phyloP scores from a whole-genome alignment of 2,329 filamentous ascomycete genomes.

The Verticillium zaregamsianum region DNA sequence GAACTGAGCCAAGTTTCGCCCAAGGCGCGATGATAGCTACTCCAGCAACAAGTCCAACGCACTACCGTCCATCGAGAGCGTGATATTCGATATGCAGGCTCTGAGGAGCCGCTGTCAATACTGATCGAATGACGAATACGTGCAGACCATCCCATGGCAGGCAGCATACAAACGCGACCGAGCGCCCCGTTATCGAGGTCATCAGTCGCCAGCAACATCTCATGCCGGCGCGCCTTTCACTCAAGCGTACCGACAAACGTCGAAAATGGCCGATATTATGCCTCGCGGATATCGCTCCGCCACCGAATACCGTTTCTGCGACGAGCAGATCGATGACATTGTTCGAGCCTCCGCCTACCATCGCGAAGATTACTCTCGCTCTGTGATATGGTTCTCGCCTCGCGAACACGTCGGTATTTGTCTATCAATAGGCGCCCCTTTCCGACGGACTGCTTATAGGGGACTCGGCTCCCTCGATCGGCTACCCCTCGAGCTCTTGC shows the following conservation, averaged over 20 bases:
- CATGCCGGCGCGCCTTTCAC: background rate
- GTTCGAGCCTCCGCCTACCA: constrained; percentile 21
- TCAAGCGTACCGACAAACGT: background rate
- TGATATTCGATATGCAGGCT: constrained; percentile 28
- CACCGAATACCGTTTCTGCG: constrained; percentile 15
- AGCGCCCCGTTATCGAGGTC: constrained; percentile 1
- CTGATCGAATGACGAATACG: background rate
- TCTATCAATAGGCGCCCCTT: constrained; percentile 22
- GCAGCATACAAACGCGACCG: background rate
- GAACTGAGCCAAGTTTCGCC: too few relatives aligned
- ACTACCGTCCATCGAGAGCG: background rate
- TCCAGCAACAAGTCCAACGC: too few relatives aligned
- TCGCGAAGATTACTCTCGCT: constrained; percentile 20
- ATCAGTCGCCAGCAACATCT: background rate
- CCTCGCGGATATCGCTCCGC: constrained; percentile 33
- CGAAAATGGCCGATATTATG: constrained; percentile 1
- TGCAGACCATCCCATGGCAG: background rate
- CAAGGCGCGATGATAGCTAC: too few relatives aligned
- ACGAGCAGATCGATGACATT: constrained; percentile 23
- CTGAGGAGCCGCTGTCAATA: background rate
- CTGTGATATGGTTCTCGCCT: constrained; percentile 27
- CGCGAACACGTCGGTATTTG: constrained; percentile 19
- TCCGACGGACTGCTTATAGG: constrained; percentile 14
- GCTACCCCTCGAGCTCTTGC: constrained; percentile 26
- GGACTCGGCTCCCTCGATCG: constrained; percentile 19